phyloP scores from a whole-genome alignment of 306 rosid genomes.

The Hylodesmum podocarpum region DNA sequence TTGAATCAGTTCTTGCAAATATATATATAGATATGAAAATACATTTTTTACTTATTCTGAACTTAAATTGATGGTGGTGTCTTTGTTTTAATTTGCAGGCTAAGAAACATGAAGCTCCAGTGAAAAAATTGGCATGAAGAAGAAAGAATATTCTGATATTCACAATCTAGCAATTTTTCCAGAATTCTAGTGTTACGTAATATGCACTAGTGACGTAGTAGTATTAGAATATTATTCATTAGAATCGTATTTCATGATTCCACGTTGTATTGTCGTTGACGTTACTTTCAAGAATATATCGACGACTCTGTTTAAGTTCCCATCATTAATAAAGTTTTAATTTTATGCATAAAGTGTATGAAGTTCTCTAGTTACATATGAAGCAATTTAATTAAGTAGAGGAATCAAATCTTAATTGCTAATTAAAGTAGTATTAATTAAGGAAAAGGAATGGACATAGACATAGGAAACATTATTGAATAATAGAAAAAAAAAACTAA shows the following conservation, averaged over 20 bases:
- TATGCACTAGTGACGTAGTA: slow-evolving; percentile 21
- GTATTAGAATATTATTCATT: slow-evolving; percentile 14
- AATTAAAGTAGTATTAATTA: not conserved
- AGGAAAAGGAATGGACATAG: not conserved
- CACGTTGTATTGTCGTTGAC: slow-evolving; percentile 31
- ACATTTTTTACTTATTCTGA: not conserved
- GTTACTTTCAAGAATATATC: slow-evolving; percentile 23
- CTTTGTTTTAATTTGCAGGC: slow-evolving; percentile 47
- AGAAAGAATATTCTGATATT: slow-evolving; percentile 12
- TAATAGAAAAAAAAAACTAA: not conserved
- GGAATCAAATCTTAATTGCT: not conserved
- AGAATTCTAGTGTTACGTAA: slow-evolving; percentile 3
- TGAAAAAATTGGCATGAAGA: slow-evolving; percentile 34
- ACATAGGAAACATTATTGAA: not conserved
- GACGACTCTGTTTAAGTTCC: slow-evolving; percentile 14
- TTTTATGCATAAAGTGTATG: not conserved
- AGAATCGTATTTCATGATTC: slow-evolving; percentile 38
- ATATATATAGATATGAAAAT: not conserved
- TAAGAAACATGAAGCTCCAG: slow-evolving; percentile 58
- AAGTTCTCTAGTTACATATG: not conserved
- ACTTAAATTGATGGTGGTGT: not conserved
- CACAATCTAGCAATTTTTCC: not conserved
- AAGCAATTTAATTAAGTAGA: not conserved
- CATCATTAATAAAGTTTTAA: slow-evolving; percentile 19
- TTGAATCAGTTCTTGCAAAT: not conserved